Evolutionary conservation across 495 filamentous ascomycete genomes (phyloP).

Genomic region (Neurospora hispaniola): DNA sequence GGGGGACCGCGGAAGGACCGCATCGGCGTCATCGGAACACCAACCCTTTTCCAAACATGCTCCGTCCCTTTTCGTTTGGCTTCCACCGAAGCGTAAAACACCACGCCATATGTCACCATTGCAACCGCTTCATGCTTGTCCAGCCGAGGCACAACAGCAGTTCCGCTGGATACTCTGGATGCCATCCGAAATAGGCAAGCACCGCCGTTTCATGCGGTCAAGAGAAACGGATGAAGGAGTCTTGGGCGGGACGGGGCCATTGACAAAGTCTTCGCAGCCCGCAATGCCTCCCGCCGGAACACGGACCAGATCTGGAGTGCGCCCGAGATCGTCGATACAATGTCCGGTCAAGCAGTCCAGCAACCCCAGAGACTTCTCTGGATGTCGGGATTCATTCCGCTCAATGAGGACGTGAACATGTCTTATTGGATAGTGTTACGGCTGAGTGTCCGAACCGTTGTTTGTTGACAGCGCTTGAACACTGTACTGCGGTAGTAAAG

Average conservation of each 20-base stretch:
- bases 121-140: background rate
- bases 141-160: background rate
- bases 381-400: background rate
- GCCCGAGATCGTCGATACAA: background rate
- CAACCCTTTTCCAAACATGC: background rate
- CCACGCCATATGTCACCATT: background rate
- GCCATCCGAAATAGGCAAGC: slow-evolving; percentile 7
- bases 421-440: background rate
- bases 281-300: background rate
- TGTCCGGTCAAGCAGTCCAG: background rate
- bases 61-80: background rate
- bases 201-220: slow-evolving; percentile 1
- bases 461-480: background rate
- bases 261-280: background rate
- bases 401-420: background rate
- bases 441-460: background rate
- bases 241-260: background rate
- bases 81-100: background rate
- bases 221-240: background rate
- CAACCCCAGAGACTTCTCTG: background rate
- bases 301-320: background rate
- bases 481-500: background rate
- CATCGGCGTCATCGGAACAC: slow-evolving; percentile 34
- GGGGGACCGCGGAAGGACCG: slow-evolving; percentile 16
- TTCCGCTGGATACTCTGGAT: background rate